Evolutionary conservation across 129 eudicot genomes (phyloP), one percentile per base, ranked within the genome.

Genomic region (Lonicera japonica): DNA sequence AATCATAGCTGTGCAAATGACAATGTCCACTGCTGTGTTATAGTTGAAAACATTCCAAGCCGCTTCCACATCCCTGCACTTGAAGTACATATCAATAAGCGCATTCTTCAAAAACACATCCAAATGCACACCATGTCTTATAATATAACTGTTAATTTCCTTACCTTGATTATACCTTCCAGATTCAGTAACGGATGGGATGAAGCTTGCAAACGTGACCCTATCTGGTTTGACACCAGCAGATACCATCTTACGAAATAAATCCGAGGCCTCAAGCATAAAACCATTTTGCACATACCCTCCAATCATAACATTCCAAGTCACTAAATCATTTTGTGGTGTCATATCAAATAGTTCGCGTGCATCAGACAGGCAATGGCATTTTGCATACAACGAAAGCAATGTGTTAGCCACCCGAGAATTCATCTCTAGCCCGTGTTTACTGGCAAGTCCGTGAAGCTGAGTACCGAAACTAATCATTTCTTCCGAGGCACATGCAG

Each of bases 21-120:
- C 95, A 15, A 80, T 69, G 61, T 92, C 94, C 61, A 77, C 54
- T 0, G 66, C 70, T 25, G 71, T 16, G 74, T 43, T 65, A 61
- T 36, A 61, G 22, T 38, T 54, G 57, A 82, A 92, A 57, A 80
- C 80, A 24, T 79, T 69, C 53, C 55, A 36, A 46, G 95, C 90
- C 86, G 72, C 69, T 48, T 75, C 71, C 25, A 78, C 83, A 17
- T 75, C 43, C 74, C 71, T 79, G 74, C 84, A 87, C 76, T 92
- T 87, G 17, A 84, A 82, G 71, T 92, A 92, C 96, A 84, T 82
- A 71, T 92, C 95, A 21, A 92, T 84, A 59, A 92, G 86, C 25
- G 98, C 86, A 65, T 83, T 92, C 70, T 77, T 80, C 69, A 92
- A 61, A 80, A 74, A 82, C 58, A 80, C 79, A 68, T 92, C 95